Evolutionary conservation across 1,139 yeast species (phyloP), one percentile per base, ranked within the genome.

Genomic region (Saccharomycopsis phalli): DNA sequence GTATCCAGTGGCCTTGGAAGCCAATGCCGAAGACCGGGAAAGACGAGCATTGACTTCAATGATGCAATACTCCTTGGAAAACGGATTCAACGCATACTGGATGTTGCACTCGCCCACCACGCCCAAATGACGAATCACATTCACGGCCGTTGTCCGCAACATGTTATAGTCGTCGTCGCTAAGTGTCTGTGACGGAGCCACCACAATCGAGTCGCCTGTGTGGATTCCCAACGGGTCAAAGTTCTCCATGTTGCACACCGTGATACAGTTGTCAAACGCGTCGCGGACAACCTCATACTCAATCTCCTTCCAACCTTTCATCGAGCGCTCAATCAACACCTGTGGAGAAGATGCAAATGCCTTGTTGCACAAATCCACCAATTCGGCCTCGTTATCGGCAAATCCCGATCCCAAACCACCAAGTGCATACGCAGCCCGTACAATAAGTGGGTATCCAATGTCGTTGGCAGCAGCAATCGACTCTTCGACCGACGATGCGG

Each of bases 81-180:
- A 76, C 52, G 98, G 97, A 61, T 91, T 86, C 61, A 91, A 74
- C 44, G 98, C 97, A 60, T 91, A 91, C 64, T 91, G 98, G 57
- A 91, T 86, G 69, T 91, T 91, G 74, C 98, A 91, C 69, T 91
- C 98, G 73, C 98, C 98, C 57, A 91, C 97, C 60, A 91, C 98
- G 56, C 98, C 98, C 58, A 91, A 72, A 58, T 91, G 98, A 66
- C 98, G 82, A 52, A 91, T 91, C 51, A 91, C 95, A 53, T 91
- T 91, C 52, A 91, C 94, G 39, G 98, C 98, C 43, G 98, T 86
- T 35, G 97, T 84, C 68, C 98, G 80, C 59, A 91, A 73, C 98
- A 91, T 91, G 66, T 91, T 86, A 71, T 88, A 91, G 57, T 91
- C 98, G 62, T 87, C 97, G 58, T 91, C 97, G 23, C 95, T 82